phyloP scores from a whole-genome alignment of 78 protist species.

The Acrasis kona region DNA sequence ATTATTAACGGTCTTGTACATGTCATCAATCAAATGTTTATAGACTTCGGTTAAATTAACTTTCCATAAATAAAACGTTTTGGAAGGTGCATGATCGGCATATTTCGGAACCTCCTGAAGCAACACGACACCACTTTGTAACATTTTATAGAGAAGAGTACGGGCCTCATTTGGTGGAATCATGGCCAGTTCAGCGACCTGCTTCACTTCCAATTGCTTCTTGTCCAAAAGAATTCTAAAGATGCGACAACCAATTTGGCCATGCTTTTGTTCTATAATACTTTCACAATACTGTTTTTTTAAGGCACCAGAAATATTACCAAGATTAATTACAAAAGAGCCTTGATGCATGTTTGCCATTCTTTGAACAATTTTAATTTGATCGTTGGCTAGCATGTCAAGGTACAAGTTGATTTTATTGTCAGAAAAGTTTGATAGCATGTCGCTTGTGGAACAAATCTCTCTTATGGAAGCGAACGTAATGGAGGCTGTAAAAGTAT shows the following conservation, averaged over 20 bases:
- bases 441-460: too few relatives aligned
- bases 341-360: neutral
- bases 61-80: neutral
- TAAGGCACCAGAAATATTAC: neutral
- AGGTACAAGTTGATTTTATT: too few relatives aligned
- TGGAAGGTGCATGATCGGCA: neutral
- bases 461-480: too few relatives aligned
- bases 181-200: neutral
- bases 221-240: neutral
- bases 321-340: neutral
- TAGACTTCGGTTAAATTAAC: neutral
- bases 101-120: neutral
- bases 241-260: neutral
- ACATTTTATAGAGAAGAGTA: neutral
- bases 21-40: neutral
- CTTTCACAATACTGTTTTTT: neutral
- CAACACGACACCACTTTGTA: neutral
- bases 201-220: neutral
- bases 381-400: too few relatives aligned
- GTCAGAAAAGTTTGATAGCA: too few relatives aligned
- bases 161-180: neutral
- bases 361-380: too few relatives aligned
- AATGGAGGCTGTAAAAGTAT: too few relatives aligned
- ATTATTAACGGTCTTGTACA: neutral
- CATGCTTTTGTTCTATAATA: neutral